A percentile compares a stretch with the other conserved stretches of the same genome.
Conservation (phyloP, 1,139 yeast genomes). For the Nakaseomyces kungkrabaensis region DNA sequence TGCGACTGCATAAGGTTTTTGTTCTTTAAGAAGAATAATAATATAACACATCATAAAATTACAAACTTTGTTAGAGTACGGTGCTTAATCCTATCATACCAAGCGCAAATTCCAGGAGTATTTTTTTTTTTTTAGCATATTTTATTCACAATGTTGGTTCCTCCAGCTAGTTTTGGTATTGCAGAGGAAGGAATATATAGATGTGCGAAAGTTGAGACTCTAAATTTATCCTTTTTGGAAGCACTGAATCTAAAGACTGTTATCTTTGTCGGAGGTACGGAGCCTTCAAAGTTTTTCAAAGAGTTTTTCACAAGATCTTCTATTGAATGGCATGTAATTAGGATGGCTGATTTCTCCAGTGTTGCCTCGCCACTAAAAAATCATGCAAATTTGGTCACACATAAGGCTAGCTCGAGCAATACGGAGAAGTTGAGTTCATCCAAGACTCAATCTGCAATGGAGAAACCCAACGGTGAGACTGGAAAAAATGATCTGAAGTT, state of each 20-base stretch:
- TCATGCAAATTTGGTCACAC: conserved; percentile 2
- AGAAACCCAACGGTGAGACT: background rate
- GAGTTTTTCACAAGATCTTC: conserved; percentile 28
- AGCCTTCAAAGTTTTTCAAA: conserved; percentile 43
- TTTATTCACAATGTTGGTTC: conserved; percentile 50
- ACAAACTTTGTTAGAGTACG: no score
- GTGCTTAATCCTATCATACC: no score
- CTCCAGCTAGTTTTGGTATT: conserved; percentile 70
- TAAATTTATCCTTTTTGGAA: conserved; percentile 34
- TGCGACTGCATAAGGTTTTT: no score
- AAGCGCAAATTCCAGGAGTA: no score
- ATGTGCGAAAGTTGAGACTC: conserved; percentile 24
- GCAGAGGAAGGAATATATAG: conserved; percentile 60
- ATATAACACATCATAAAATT: no score
- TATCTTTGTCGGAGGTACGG: conserved; percentile 59
- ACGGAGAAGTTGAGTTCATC: background rate
- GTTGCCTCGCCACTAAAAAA: conserved; percentile 14
- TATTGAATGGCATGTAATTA: conserved; percentile 25
- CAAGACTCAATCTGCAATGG: background rate
- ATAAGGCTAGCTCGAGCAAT: background rate
- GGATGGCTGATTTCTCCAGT: conserved; percentile 22
- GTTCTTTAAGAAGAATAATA: no score
- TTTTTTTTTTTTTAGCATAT: background rate
- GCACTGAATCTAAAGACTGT: conserved; percentile 51
- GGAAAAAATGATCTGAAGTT: background rate